phyloP scores from a whole-genome alignment of 768 basidiomycete species.

The Lactarius psammicola region DNA sequence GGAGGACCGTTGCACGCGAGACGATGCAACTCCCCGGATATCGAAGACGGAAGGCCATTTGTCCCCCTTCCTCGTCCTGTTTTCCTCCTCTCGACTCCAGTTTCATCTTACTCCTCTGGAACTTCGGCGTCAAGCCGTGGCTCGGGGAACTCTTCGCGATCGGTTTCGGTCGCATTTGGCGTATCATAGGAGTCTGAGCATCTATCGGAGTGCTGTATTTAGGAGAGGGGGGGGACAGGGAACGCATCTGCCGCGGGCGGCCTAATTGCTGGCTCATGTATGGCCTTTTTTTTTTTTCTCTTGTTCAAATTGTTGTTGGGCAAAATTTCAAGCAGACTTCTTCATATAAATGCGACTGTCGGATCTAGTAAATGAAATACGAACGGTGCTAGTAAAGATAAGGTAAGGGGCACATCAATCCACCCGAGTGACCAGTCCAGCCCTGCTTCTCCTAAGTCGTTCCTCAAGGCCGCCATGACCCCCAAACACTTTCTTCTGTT shows the following conservation, averaged over 20 bases:
- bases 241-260: slow-evolving; percentile 21
- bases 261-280: slow-evolving; percentile 8
- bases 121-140: slow-evolving; percentile 9
- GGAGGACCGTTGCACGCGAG: not conserved
- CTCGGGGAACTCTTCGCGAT: slow-evolving; percentile 19
- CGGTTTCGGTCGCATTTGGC: slow-evolving; percentile 15
- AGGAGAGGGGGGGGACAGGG: not conserved
- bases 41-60: slow-evolving; percentile 3
- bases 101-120: slow-evolving; percentile 16
- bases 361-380: slow-evolving; percentile 13
- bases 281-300: not conserved
- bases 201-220: not conserved
- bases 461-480: slow-evolving; percentile 78
- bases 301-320: slow-evolving; percentile 1
- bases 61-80: slow-evolving; percentile 2
- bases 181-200: slow-evolving; percentile 8
- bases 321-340: slow-evolving; percentile 19
- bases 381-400: slow-evolving; percentile 11
- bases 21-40: not conserved
- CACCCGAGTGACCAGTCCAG: slow-evolving; percentile 64
- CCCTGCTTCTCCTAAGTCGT: slow-evolving; percentile 67
- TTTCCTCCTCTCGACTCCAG: slow-evolving; percentile 11
- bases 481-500: slow-evolving; percentile 83
- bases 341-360: slow-evolving; percentile 15
- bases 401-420: slow-evolving; percentile 40